phyloP scores from a whole-genome alignment of 805 yeast species.

The Ogataea nitratoaversa region DNA sequence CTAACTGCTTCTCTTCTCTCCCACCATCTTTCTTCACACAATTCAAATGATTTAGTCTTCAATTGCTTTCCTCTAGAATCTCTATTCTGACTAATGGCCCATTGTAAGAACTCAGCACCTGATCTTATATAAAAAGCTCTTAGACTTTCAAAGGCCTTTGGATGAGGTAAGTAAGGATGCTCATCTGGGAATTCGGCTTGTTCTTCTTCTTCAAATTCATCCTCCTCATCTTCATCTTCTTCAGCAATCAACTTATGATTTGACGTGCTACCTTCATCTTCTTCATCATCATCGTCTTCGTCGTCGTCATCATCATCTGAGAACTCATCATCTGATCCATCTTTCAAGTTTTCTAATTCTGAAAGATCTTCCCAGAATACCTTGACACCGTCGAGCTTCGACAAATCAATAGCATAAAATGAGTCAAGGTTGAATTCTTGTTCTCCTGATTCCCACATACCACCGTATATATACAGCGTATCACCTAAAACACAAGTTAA shows the following conservation, averaged over 20 bases:
- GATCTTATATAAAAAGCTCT: constrained; percentile 83
- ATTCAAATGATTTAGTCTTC: constrained; percentile 83
- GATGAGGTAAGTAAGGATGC: constrained; percentile 96
- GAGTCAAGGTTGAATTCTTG: constrained; percentile 81
- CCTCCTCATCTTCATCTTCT: constrained; percentile 49
- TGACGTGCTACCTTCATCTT: constrained; percentile 37
- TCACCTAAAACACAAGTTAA: constrained; percentile 83
- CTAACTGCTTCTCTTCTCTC: constrained; percentile 93
- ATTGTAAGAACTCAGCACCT: constrained; percentile 81
- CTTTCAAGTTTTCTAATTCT: constrained; percentile 49
- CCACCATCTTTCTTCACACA: constrained; percentile 97
- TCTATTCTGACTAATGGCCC: constrained; percentile 86
- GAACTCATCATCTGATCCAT: constrained; percentile 58
- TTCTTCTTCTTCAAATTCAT: constrained; percentile 63
- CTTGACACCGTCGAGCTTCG: constrained; percentile 81
- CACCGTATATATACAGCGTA: constrained; percentile 79
- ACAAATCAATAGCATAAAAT: constrained; percentile 79
- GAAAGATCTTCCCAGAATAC: constrained; percentile 85
- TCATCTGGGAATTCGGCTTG: constrained; percentile 80
- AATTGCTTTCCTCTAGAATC: constrained; percentile 86
- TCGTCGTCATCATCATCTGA: constrained; percentile 64
- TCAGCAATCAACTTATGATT: constrained; percentile 42
- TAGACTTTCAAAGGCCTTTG: constrained; percentile 84
- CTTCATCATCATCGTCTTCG: constrained; percentile 66
- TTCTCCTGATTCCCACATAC: constrained; percentile 86